Conservation (phyloP, 805 yeast species). For the Blastobotrys peoriensis region DNA sequence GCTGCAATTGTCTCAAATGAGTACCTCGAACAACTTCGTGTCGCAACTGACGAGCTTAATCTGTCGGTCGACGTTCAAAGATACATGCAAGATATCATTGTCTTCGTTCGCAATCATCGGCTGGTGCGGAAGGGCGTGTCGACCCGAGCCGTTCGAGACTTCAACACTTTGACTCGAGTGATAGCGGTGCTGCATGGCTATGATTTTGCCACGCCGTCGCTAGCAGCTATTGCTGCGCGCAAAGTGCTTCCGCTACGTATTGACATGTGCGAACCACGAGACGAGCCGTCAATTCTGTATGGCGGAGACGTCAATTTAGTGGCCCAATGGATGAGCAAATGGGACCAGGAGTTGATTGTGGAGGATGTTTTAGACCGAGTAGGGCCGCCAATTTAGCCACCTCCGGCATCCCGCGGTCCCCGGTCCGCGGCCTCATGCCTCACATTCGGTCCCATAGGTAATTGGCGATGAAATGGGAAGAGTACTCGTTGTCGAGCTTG, state of each 20-base stretch:
- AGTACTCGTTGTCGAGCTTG: constrained; percentile 40
- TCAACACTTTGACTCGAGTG: constrained; percentile 35
- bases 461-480: constrained; percentile 65
- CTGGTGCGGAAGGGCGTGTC: constrained; percentile 49
- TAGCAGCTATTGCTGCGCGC: constrained; percentile 45
- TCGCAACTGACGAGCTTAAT: constrained; percentile 24
- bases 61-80: constrained; percentile 46
- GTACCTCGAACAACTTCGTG: no score
- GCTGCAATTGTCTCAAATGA: no score
- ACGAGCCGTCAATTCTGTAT: constrained; percentile 49
- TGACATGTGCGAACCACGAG: constrained; percentile 32
- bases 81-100: constrained; percentile 51
- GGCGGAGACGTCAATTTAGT: constrained; percentile 48
- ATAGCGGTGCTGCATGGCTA: constrained; percentile 39
- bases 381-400: constrained; percentile 42
- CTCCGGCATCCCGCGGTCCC: not conserved
- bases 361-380: constrained; percentile 48
- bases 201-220: constrained; percentile 45
- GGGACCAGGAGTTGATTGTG: constrained; percentile 44
- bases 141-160: constrained; percentile 39
- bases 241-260: constrained; percentile 46
- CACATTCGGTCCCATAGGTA: constrained; percentile 60
- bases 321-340: constrained; percentile 36
- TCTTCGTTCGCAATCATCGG: constrained; percentile 49
- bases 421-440: not conserved